Conservation (phyloP, 768 basidiomycete species). For the Pulveroboletus ravenelii region DNA sequence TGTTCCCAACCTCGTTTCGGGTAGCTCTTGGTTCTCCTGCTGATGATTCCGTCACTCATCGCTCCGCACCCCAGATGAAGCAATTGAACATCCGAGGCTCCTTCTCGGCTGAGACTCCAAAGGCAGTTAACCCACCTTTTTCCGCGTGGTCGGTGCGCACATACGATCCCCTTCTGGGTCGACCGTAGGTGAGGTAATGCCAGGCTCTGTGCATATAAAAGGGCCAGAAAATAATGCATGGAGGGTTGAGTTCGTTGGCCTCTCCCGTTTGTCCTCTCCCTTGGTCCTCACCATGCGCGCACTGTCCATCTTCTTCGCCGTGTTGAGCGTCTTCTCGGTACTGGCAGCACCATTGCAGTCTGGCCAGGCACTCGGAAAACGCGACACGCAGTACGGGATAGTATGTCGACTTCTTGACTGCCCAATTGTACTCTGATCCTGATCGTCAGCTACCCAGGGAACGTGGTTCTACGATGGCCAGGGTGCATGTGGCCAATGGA, state of each 20-base stretch:
- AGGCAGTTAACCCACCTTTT: constrained; percentile 23
- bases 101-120: constrained; percentile 15
- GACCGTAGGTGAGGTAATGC: constrained; percentile 31
- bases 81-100: constrained; percentile 14
- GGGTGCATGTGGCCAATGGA: constrained; percentile 60
- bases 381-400: constrained; percentile 43
- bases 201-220: constrained; percentile 23
- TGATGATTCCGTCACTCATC: constrained; percentile 19
- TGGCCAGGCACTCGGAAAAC: constrained; percentile 41
- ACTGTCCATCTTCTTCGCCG: constrained; percentile 27
- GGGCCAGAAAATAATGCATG: constrained; percentile 6
- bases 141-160: constrained; percentile 16
- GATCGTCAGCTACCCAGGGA: constrained; percentile 39
- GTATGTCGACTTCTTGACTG: constrained; percentile 35
- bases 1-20: constrained; percentile 12
- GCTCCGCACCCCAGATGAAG: constrained; percentile 14
- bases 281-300: constrained; percentile 15
- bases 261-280: constrained; percentile 1
- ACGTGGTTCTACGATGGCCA: constrained; percentile 60
- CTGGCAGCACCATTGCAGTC: constrained; percentile 36
- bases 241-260: background rate
- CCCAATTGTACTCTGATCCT: background rate
- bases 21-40: constrained; percentile 15
- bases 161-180: constrained; percentile 28
- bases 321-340: constrained; percentile 39